Conservation (phyloP, 225 moss, liverwort and hornwort genomes). For the Bryoerythrophyllum caledonicum region DNA sequence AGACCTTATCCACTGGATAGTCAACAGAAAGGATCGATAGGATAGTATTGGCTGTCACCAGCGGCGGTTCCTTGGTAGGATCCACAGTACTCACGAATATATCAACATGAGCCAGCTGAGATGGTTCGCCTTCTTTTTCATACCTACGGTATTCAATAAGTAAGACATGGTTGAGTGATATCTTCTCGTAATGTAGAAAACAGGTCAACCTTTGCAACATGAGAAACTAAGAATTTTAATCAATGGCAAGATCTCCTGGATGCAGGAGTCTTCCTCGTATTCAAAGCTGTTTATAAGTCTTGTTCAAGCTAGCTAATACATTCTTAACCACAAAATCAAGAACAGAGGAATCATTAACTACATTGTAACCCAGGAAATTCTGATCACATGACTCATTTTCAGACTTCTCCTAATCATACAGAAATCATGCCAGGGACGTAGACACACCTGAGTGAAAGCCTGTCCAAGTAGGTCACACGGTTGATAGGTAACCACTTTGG, state of each 20-base stretch:
- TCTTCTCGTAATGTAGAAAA: constrained; percentile 3
- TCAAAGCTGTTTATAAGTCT: no score
- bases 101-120: constrained; percentile 57
- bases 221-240: background rate
- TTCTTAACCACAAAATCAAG: background rate
- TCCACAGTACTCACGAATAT: constrained; percentile 79
- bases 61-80: constrained; percentile 73
- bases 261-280: background rate
- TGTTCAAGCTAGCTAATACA: background rate
- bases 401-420: background rate
- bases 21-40: constrained; percentile 75
- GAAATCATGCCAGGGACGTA: background rate
- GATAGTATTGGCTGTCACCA: constrained; percentile 74
- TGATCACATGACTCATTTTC: background rate
- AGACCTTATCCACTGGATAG: constrained; percentile 61
- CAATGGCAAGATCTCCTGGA: background rate
- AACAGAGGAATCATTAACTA: constrained; percentile 2
- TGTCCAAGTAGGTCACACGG: constrained; percentile 78
- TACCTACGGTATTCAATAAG: constrained; percentile 39
- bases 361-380: background rate
- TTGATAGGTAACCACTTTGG: constrained; percentile 89
- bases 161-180: background rate
- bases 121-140: constrained; percentile 65
- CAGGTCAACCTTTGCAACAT: background rate
- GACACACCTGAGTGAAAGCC: constrained; percentile 61